Evolutionary conservation across 176 grass and related monocot genomes (phyloP).

Genomic region (Lolium multiflorum): DNA sequence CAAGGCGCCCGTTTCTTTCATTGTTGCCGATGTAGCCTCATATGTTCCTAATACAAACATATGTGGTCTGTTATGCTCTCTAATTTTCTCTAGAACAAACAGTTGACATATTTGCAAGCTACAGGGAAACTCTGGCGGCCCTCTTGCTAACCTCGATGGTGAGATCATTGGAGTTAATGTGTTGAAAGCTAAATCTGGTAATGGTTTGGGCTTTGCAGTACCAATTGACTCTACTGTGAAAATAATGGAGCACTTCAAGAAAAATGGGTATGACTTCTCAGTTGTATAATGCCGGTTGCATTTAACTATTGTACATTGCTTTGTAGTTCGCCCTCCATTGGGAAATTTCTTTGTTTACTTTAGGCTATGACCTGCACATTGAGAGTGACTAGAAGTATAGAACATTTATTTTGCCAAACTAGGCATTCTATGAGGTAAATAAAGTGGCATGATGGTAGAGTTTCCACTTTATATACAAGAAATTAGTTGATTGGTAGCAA

Average conservation of each 20-base stretch:
- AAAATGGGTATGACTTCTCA: constrained; percentile 62
- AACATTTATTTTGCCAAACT: not conserved
- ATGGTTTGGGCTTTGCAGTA: constrained; percentile 87
- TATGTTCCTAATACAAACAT: not conserved
- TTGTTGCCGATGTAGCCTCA: not conserved
- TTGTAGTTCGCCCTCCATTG: constrained; percentile 2
- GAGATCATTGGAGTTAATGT: constrained; percentile 89
- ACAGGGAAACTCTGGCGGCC: constrained; percentile 89
- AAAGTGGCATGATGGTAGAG: not conserved
- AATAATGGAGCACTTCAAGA: constrained; percentile 82
- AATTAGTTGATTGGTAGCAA: constrained; percentile 12
- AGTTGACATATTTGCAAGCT: constrained; percentile 2
- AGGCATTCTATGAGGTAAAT: not conserved
- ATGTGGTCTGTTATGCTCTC: constrained; percentile 11
- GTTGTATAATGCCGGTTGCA: not conserved
- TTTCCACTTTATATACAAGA: constrained; percentile 22
- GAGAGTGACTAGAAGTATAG: constrained; percentile 6
- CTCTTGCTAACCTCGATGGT: constrained; percentile 87
- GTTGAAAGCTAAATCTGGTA: constrained; percentile 61
- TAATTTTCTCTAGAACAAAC: constrained; percentile 17
- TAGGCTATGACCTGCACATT: not conserved
- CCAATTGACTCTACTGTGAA: constrained; percentile 74
- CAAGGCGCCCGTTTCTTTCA: not conserved
- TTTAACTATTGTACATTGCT: constrained; percentile 20
- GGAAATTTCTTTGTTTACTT: constrained; percentile 11